Conservation (phyloP, 2,329 filamentous ascomycete species). For the Orbilia quercus region DNA sequence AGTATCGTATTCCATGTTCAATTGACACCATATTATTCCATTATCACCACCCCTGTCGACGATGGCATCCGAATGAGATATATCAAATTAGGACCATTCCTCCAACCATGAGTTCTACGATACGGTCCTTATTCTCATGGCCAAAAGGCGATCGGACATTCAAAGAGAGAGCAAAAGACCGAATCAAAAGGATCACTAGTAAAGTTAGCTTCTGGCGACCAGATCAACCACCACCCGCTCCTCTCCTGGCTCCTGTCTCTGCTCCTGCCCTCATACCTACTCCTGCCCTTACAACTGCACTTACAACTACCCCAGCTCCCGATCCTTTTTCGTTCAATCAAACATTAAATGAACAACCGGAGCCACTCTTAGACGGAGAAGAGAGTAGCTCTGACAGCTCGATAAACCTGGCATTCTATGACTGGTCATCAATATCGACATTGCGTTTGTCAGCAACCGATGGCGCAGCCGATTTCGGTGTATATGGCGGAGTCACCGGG, state of each 20-base stretch:
- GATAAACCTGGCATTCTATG: conserved; percentile 1
- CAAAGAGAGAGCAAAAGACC: conserved; percentile 4
- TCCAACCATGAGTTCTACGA: neutral
- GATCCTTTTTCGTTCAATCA: neutral
- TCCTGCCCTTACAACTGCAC: no score
- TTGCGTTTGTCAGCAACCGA: neutral
- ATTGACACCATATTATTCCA: no score
- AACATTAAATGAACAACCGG: neutral
- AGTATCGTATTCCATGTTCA: no score
- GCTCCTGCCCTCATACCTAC: neutral
- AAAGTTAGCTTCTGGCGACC: conserved; percentile 10
- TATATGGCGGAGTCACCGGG: no score
- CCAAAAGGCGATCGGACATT: neutral
- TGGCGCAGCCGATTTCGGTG: no score
- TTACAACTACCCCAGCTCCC: neutral
- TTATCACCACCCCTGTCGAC: no score
- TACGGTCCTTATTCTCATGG: conserved; percentile 3
- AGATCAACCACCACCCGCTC: neutral
- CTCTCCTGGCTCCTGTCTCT: neutral
- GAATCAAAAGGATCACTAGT: conserved; percentile 12
- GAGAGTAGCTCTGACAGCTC: neutral
- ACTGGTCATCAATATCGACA: neutral
- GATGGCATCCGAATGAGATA: no score
- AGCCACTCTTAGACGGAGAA: neutral
- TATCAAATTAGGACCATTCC: neutral